A percentile compares a stretch with the other conserved stretches of the same genome.
phyloP scores from a whole-genome alignment of 371 early-diverging fungal species.

The Apophysomyces sp. region DNA sequence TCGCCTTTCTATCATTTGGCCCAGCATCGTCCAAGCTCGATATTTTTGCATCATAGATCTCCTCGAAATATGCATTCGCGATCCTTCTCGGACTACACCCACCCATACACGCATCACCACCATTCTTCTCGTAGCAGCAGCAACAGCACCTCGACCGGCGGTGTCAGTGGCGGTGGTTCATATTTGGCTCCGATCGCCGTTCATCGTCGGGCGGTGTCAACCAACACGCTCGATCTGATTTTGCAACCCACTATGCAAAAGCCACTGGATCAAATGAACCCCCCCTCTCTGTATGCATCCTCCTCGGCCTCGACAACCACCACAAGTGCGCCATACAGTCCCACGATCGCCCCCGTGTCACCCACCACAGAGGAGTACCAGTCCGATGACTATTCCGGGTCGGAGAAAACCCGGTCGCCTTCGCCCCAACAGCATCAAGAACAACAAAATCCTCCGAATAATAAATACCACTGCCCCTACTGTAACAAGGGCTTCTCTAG shows the following conservation, averaged over 20 bases:
- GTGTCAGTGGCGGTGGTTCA: background rate
- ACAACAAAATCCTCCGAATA: constrained; percentile 9
- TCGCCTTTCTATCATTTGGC: constrained; percentile 7
- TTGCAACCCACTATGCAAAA: constrained; percentile 24
- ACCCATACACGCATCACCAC: constrained; percentile 29
- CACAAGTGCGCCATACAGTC: constrained; percentile 19
- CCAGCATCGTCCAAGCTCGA: constrained; percentile 2
- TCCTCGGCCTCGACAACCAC: constrained; percentile 30
- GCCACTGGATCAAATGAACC: constrained; percentile 6
- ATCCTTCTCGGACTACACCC: constrained; percentile 49
- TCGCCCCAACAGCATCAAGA: constrained; percentile 3
- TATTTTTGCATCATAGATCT: constrained; percentile 16
- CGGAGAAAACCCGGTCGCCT: background rate
- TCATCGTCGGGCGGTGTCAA: constrained; percentile 45
- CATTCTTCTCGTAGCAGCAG: constrained; percentile 3
- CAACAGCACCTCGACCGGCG: background rate
- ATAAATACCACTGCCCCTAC: constrained; percentile 62
- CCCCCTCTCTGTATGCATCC: constrained; percentile 19
- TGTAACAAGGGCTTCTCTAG: constrained; percentile 61
- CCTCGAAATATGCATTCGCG: constrained; percentile 45
- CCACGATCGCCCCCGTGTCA: constrained; percentile 7
- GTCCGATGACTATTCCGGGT: background rate
- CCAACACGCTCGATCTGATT: constrained; percentile 38
- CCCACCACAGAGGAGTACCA: constrained; percentile 7
- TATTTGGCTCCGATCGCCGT: constrained; percentile 12